Conservation (phyloP, 768 basidiomycete genomes). For the Xanthoconium stramineum region DNA sequence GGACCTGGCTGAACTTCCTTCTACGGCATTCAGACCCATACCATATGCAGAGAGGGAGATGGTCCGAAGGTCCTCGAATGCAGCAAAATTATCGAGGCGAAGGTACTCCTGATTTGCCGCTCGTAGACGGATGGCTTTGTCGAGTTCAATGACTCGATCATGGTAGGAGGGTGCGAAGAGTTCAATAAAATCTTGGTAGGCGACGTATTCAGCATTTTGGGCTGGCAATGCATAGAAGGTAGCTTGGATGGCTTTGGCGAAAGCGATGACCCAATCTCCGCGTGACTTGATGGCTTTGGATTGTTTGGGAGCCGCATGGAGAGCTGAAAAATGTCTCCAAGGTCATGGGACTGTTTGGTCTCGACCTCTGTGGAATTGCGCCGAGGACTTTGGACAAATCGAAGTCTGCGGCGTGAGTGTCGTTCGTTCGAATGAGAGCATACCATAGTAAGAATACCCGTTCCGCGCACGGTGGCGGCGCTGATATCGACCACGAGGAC, state of each 20-base stretch:
- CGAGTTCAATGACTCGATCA: neutral
- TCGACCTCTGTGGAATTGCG: neutral
- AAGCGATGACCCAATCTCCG: neutral
- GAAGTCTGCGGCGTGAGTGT: no score
- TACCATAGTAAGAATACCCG: no score
- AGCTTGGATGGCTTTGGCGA: neutral
- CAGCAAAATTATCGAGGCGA: neutral
- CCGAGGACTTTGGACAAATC: conserved; percentile 12
- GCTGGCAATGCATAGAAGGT: no score
- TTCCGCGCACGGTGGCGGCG: no score
- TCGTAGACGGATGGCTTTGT: neutral
- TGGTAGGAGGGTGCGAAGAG: neutral
- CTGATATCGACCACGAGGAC: no score
- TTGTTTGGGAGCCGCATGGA: no score
- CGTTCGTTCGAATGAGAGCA: no score
- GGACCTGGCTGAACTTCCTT: no score
- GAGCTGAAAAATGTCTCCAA: no score
- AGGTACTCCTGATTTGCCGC: neutral
- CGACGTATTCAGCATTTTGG: no score
- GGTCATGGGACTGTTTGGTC: conserved; percentile 1
- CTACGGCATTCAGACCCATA: no score
- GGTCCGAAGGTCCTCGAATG: neutral
- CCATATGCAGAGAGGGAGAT: neutral
- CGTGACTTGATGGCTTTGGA: neutral
- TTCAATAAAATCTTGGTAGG: neutral